A percentile compares a stretch with the other conserved stretches of the same genome.
These are phyloP conservation scores for Nitzschia sp. DNA, from an alignment of 108 stramenopile species.

Conservation along the genomic window DNA sequence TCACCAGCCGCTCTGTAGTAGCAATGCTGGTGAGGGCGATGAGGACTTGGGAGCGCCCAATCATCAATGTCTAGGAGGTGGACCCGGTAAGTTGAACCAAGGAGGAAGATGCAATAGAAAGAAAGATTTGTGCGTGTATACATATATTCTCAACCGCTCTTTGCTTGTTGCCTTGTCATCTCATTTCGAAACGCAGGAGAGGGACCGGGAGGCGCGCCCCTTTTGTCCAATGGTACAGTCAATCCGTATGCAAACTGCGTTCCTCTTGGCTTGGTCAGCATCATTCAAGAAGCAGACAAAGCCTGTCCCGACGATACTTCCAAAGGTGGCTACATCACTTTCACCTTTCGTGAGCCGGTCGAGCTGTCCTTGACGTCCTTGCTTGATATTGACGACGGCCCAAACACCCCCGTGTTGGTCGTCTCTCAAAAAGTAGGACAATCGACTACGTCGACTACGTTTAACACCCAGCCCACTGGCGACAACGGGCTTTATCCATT, in stretches of 20 bases:
- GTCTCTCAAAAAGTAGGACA: not conserved
- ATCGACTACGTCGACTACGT: not conserved
- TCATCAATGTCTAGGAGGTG: slow-evolving; percentile 4
- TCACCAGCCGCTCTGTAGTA: not conserved
- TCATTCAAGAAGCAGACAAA: slow-evolving; percentile 26
- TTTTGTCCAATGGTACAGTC: not conserved
- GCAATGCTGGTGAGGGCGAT: slow-evolving; percentile 16
- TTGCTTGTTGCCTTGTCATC: too few species aligned
- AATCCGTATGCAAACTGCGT: slow-evolving; percentile 1
- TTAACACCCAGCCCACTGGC: not conserved
- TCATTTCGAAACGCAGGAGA: too few species aligned
- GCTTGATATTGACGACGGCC: slow-evolving; percentile 15
- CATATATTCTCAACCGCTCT: too few species aligned
- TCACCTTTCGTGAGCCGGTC: slow-evolving; percentile 4
- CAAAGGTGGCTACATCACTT: slow-evolving; percentile 12
- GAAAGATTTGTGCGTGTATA: too few species aligned
- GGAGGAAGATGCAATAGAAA: too few species aligned
- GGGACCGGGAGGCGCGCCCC: not conserved
- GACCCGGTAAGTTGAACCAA: slow-evolving; percentile 8
- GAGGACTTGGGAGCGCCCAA: slow-evolving; percentile 23
- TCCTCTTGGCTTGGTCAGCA: slow-evolving; percentile 14
- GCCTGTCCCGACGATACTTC: slow-evolving; percentile 21
- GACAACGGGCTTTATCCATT: not conserved
- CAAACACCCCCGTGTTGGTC: not conserved
- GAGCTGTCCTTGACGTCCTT: not conserved